These are phyloP conservation scores for Cylindrotheca fusiformis DNA, from an alignment of 108 stramenopile genomes.

Conservation along the genomic window DNA sequence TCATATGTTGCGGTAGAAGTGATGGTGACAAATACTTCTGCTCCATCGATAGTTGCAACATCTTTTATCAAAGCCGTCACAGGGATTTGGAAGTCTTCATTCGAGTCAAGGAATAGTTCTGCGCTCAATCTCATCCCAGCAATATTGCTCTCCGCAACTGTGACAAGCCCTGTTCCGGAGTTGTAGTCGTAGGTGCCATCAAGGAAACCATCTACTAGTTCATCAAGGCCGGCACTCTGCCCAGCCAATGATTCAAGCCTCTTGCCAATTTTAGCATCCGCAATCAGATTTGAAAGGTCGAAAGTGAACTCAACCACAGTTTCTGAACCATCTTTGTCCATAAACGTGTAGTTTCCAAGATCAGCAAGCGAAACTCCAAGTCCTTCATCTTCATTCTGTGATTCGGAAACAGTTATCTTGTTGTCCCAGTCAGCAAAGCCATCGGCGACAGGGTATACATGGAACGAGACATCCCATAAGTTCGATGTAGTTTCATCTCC, in stretches of 20 bases:
- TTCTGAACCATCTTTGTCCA: not conserved
- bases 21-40: not conserved
- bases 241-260: not conserved
- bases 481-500: conserved; percentile 6
- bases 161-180: not conserved
- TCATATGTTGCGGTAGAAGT: not conserved
- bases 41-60: conserved; percentile 1
- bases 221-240: not conserved
- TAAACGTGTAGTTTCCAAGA: not conserved
- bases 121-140: not conserved
- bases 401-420: not conserved
- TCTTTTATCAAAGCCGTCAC: not conserved
- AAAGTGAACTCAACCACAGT: not conserved
- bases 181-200: not conserved
- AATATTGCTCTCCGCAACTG: not conserved
- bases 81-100: not conserved
- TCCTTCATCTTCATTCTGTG: not conserved
- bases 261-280: not conserved
- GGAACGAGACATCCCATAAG: not conserved
- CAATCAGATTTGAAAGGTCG: not conserved
- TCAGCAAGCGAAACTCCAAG: not conserved
- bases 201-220: not conserved
- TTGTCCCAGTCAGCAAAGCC: not conserved
- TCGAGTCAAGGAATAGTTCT: conserved; percentile 1
- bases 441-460: conserved; percentile 5